These are phyloP conservation scores for Fusarium coffeatum DNA, from an alignment of 2,329 filamentous ascomycete species.

Conservation along the genomic window DNA sequence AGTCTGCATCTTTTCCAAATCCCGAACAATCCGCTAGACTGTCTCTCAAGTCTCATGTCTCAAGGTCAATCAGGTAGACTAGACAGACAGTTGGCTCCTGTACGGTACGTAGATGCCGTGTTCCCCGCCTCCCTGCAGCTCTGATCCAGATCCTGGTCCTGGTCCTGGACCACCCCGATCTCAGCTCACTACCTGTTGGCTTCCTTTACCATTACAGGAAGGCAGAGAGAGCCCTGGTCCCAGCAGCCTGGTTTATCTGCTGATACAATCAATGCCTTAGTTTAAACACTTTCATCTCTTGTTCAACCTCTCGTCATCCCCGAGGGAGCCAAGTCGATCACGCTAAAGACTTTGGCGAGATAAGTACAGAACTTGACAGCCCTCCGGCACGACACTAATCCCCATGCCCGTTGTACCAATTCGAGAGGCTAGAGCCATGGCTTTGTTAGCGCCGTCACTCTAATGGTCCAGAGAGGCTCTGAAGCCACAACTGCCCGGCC, in stretches of 20 bases:
- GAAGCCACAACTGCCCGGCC: conserved; percentile 21
- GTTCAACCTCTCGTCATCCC: conserved; percentile 29
- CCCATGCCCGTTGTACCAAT: conserved; percentile 30
- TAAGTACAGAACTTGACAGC: conserved; percentile 24
- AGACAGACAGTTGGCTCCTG: conserved; percentile 11
- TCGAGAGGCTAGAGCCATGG: conserved; percentile 12
- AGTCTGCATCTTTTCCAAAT: conserved; percentile 14
- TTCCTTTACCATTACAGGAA: conserved; percentile 26
- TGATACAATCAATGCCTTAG: conserved; percentile 2
- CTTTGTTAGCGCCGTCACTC: conserved; percentile 31
- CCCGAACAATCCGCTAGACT: conserved; percentile 12
- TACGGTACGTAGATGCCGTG: conserved; percentile 10
- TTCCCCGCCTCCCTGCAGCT: conserved; percentile 38
- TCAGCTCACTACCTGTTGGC: conserved; percentile 25
- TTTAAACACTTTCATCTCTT: conserved; percentile 6
- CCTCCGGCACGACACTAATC: conserved; percentile 28
- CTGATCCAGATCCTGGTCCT: conserved; percentile 2
- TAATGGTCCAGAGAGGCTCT: conserved; percentile 13
- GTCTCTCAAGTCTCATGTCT: neutral
- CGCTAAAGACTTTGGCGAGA: conserved; percentile 23
- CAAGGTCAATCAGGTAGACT: neutral
- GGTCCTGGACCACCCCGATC: conserved; percentile 7
- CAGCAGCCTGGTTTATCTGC: conserved; percentile 28
- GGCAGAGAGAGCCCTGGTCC: conserved; percentile 15
- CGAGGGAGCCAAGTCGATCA: conserved; percentile 17